Percentiles rank a stretch among this genome's conserved stretches.
Conservation (phyloP, 139 green algal genomes). For the Tetraselmis striata region DNA sequence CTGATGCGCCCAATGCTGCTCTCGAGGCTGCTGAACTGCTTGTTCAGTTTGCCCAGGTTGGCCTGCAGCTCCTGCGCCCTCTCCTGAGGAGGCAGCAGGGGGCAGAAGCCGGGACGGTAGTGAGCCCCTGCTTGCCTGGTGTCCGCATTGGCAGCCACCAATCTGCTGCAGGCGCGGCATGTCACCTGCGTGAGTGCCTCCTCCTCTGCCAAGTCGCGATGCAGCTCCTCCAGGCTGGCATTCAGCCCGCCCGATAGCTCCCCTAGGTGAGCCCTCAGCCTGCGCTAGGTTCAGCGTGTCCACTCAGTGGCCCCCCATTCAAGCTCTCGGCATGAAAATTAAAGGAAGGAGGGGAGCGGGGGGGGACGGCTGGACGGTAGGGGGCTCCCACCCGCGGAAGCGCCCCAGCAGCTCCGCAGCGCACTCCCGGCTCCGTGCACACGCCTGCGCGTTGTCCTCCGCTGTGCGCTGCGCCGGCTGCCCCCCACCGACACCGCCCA, state of each 20-base stretch:
- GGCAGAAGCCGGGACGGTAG: too few relatives aligned
- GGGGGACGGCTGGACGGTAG: background rate
- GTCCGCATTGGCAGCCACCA: too few relatives aligned
- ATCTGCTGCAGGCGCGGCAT: too few relatives aligned
- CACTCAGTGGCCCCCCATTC: too few relatives aligned
- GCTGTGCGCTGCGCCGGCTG: background rate
- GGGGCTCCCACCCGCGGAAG: background rate
- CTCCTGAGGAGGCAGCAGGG: too few relatives aligned
- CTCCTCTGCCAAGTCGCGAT: background rate
- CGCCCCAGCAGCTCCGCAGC: background rate
- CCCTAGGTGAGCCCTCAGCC: background rate
- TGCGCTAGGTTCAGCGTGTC: too few relatives aligned
- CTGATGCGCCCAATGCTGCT: constrained; percentile 25
- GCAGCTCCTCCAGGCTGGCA: background rate
- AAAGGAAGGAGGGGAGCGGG: too few relatives aligned
- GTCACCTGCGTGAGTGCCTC: background rate
- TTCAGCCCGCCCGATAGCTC: background rate
- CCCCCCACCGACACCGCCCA: background rate
- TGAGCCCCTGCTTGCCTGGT: too few relatives aligned
- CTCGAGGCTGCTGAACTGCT: constrained; percentile 39
- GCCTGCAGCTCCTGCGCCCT: constrained; percentile 31
- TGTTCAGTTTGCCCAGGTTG: constrained; percentile 23
- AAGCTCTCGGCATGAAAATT: too few relatives aligned
- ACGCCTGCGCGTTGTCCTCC: background rate
- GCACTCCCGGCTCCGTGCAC: background rate